A percentile compares a stretch with the other conserved stretches of the same genome.
These are phyloP conservation scores for Xylariaceae sp. DNA, from an alignment of 2,329 filamentous ascomycete genomes.

Conservation along the genomic window DNA sequence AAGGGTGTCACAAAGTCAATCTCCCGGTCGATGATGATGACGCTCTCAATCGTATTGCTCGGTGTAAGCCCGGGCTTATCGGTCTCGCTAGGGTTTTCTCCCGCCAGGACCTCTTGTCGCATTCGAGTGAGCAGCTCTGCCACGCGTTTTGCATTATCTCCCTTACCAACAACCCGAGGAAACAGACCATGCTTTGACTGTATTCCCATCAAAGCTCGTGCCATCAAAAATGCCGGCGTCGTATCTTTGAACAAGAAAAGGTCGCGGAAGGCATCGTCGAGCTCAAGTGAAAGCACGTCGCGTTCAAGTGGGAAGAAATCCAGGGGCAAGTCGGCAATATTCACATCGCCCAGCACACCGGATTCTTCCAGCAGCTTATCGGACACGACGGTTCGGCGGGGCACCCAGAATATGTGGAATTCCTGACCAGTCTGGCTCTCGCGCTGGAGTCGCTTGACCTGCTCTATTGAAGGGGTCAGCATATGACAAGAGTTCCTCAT, in stretches of 20 bases:
- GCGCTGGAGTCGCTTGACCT: constrained; percentile 84
- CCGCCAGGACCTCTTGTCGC: constrained; percentile 81
- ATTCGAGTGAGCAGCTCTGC: constrained; percentile 85
- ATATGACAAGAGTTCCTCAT: constrained; percentile 46
- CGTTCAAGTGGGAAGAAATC: constrained; percentile 90
- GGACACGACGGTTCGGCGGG: constrained; percentile 84
- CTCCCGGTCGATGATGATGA: constrained; percentile 93
- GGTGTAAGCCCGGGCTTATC: constrained; percentile 69
- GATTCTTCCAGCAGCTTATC: constrained; percentile 90
- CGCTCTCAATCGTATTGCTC: constrained; percentile 80
- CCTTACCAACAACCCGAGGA: constrained; percentile 90
- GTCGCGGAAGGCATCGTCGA: constrained; percentile 82
- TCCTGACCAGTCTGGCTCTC: constrained; percentile 90
- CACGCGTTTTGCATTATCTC: constrained; percentile 85
- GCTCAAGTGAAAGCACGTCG: constrained; percentile 85
- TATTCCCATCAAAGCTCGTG: constrained; percentile 89
- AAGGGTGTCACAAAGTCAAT: constrained; percentile 90
- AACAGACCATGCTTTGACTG: constrained; percentile 92
- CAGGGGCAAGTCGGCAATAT: constrained; percentile 78
- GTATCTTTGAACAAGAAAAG: constrained; percentile 88
- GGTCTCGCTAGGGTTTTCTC: constrained; percentile 64
- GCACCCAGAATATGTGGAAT: constrained; percentile 95
- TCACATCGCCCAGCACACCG: constrained; percentile 89
- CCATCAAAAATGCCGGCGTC: constrained; percentile 82
- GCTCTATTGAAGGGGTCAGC: constrained; percentile 65